These are phyloP conservation scores for Rosa persica DNA, from an alignment of 306 rosid species.

Conservation along the genomic window DNA sequence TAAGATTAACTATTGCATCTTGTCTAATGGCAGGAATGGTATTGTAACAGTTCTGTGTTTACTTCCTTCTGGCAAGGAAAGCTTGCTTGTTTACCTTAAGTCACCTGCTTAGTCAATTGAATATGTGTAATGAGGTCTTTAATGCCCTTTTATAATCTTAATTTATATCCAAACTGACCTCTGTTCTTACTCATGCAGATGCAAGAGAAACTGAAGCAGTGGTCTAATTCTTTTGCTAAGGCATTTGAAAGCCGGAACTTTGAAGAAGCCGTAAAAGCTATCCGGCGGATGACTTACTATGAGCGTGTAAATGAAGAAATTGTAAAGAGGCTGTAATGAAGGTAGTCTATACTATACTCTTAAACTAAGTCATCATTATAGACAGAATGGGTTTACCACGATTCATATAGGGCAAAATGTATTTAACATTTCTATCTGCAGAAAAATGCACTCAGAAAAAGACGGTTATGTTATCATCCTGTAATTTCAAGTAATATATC, in stretches of 20 bases:
- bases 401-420: not conserved
- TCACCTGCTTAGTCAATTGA: not conserved
- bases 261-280: conserved; percentile 60
- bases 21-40: not conserved
- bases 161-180: not conserved
- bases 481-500: not conserved
- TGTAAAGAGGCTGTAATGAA: conserved; percentile 59
- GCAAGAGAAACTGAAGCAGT: conserved; percentile 69
- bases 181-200: conserved; percentile 50
- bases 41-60: not conserved
- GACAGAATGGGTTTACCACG: not conserved
- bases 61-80: not conserved
- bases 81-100: not conserved
- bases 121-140: not conserved
- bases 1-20: not conserved
- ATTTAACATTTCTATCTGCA: not conserved
- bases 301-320: conserved; percentile 75
- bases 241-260: conserved; percentile 54
- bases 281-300: conserved; percentile 82
- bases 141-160: not conserved
- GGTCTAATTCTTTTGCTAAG: conserved; percentile 56
- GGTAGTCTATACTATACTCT: conserved; percentile 23
- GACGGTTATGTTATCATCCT: not conserved
- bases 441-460: not conserved
- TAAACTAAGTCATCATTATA: not conserved